Percentiles rank a stretch among this genome's conserved stretches.
Evolutionary conservation across 257 asterid genomes (phyloP).

Genomic region (Handroanthus guayacan): DNA sequence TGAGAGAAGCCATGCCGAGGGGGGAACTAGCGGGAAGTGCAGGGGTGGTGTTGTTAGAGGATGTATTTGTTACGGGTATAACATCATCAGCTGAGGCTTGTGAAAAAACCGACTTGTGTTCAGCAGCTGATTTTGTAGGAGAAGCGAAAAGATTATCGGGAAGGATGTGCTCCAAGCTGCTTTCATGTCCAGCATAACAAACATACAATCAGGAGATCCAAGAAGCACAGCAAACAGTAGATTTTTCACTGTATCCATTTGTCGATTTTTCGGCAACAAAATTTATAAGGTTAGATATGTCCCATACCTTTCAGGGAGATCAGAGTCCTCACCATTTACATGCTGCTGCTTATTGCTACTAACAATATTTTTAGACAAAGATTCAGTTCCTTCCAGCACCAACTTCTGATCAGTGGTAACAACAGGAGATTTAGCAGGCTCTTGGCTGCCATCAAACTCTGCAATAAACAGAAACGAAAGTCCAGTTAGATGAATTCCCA

Average conservation of each 20-base stretch:
- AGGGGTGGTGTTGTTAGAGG: conserved; percentile 60
- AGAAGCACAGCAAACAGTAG: background rate
- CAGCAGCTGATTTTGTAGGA: conserved; percentile 74
- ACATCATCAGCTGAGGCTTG: conserved; percentile 43
- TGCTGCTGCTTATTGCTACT: conserved; percentile 48
- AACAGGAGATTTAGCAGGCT: conserved; percentile 36
- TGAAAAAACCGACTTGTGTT: conserved; percentile 47
- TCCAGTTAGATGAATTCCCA: background rate
- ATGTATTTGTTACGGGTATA: conserved; percentile 41
- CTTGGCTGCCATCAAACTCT: conserved; percentile 53
- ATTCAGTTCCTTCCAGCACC: conserved; percentile 41
- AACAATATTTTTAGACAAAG: conserved; percentile 32
- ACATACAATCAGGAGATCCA: background rate
- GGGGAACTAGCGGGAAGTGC: conserved; percentile 51
- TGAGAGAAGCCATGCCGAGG: conserved; percentile 59
- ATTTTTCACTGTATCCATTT: background rate
- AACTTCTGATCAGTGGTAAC: conserved; percentile 42
- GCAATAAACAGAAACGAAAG: background rate
- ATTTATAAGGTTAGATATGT: background rate
- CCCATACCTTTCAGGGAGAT: conserved; percentile 63
- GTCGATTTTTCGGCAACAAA: background rate
- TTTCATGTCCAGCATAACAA: conserved; percentile 31
- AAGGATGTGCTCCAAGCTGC: conserved; percentile 81
- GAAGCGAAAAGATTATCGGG: conserved; percentile 91
- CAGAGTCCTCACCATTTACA: conserved; percentile 47